These are phyloP conservation scores for Bipolaris sorokiniana DNA, from an alignment of 2,329 filamentous ascomycete species.

Conservation along the genomic window DNA sequence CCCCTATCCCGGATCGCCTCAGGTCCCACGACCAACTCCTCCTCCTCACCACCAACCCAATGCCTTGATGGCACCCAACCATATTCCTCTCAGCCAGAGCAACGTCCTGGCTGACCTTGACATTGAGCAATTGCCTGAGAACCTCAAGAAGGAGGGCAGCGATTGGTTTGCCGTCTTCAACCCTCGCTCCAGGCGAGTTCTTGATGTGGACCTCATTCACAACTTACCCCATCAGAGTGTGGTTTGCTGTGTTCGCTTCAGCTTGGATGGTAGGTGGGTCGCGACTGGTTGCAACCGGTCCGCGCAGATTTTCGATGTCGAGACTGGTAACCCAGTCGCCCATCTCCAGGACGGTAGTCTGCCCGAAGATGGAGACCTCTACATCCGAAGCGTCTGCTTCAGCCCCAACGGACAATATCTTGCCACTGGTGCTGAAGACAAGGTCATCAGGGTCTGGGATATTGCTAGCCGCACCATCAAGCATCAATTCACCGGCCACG, in stretches of 20 bases:
- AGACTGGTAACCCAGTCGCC: slow-evolving; percentile 83
- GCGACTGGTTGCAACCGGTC: slow-evolving; percentile 97
- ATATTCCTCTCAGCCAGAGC: slow-evolving; percentile 58
- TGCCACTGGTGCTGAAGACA: slow-evolving; percentile 96
- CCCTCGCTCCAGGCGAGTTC: slow-evolving; percentile 81
- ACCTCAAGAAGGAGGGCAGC: slow-evolving; percentile 84
- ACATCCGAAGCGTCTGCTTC: slow-evolving; percentile 98
- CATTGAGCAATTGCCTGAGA: slow-evolving; percentile 79
- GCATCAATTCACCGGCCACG: slow-evolving; percentile 93
- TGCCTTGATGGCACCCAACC: slow-evolving; percentile 36
- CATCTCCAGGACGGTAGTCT: slow-evolving; percentile 88
- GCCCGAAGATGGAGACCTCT: slow-evolving; percentile 88
- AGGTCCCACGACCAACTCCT: slow-evolving; percentile 78
- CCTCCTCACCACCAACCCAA: slow-evolving; percentile 54
- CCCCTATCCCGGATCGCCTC: slow-evolving; percentile 87
- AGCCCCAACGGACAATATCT: slow-evolving; percentile 94
- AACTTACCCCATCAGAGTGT: slow-evolving; percentile 93
- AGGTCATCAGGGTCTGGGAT: slow-evolving; percentile 97
- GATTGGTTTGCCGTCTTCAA: slow-evolving; percentile 99
- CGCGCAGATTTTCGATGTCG: slow-evolving; percentile 98
- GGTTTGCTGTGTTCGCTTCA: slow-evolving; percentile 97
- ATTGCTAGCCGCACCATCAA: slow-evolving; percentile 83
- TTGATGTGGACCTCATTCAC: slow-evolving; percentile 94
- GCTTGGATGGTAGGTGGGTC: slow-evolving; percentile 91
- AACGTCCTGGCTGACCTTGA: slow-evolving; percentile 86